Conservation (phyloP, 805 yeast genomes). For the Jamesozyma rosinii region DNA sequence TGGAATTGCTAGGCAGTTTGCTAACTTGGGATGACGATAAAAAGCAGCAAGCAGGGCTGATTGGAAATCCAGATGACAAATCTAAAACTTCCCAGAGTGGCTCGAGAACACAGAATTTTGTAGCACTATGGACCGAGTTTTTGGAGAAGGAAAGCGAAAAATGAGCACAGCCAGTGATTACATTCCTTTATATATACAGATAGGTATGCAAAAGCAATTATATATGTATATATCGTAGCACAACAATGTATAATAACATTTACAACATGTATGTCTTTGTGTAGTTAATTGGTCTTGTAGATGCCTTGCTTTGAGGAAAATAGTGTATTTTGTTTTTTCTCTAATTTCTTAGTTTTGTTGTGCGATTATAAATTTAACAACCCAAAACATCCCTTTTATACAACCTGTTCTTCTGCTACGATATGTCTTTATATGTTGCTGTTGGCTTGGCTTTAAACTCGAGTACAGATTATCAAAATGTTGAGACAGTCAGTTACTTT, state of each 20-base stretch:
- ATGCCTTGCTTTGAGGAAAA: too few species aligned
- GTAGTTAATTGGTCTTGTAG: too few species aligned
- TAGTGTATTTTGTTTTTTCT: too few species aligned
- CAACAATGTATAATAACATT: too few species aligned
- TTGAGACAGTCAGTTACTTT: constrained; percentile 1
- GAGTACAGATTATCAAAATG: constrained; percentile 4
- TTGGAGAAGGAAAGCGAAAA: constrained; percentile 59
- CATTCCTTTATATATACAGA: background rate
- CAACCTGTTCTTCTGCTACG: too few species aligned
- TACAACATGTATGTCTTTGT: too few species aligned
- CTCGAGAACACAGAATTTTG: constrained; percentile 47
- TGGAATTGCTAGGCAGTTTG: constrained; percentile 71
- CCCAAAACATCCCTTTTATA: too few species aligned
- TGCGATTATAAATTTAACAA: too few species aligned
- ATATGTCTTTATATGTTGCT: too few species aligned
- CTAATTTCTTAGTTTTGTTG: too few species aligned
- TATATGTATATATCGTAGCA: background rate
- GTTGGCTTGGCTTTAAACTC: too few species aligned
- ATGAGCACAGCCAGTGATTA: constrained; percentile 2
- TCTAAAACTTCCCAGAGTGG: constrained; percentile 12
- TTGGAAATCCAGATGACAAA: constrained; percentile 12
- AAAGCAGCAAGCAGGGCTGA: constrained; percentile 65
- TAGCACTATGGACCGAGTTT: constrained; percentile 71
- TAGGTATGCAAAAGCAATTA: background rate
- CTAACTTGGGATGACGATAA: constrained; percentile 83